Base-by-base conservation (phyloP, 2,329 filamentous ascomycete species). In the Macrophomina pseudophaseolina region DNA sequence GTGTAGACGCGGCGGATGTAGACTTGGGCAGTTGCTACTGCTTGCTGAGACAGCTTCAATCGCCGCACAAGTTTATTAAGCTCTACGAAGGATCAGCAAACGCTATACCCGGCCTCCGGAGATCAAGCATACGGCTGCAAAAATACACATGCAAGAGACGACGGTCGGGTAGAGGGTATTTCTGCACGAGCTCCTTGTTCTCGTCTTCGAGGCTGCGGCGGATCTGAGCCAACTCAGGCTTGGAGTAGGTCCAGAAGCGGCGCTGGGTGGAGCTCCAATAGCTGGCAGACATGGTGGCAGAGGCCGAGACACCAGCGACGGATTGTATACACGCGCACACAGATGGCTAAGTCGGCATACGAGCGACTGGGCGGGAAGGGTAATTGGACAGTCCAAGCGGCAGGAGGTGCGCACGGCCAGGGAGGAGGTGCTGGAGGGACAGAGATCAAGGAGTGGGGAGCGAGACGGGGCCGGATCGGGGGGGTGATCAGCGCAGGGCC, bases 251-350 rank as follows among this genome's bases (percentile, higher is more conserved):
- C 95, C 95, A 99, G 82, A 91, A 88, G 72, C 89, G 90, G 72
- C 90, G 88, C 81, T 99, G 95, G 32, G 93, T 95, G 65, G 95
- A 98, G 70, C 93, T 91, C 94, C 94, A 99, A 82, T 94, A 99
- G 80, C 94, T 97, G 76, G 94, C 92, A 40, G 94, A 92, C 94
- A 97, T 97, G 67, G 18, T 69, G 63, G 62, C 64, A 30, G 46
- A 23, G 8, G 18, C 33, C 38, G 18, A 33, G 7, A 49, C 33
- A 44, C 49, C 58, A 62, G 42, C 30, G 33, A 40, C 48, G 60
- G 16, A 64, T 30, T 42, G 33, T 33, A 52, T 18, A 7, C 58
- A 62, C 49, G 40, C 3, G 32, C 44, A 48, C n/a, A 32, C 23
- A 48, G 44, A n/a, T 12, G 38, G 54, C 38, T 28, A 30, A 3